These are phyloP conservation scores for Crucibulum laeve DNA, from an alignment of 768 basidiomycete genomes.

Conservation along the genomic window DNA sequence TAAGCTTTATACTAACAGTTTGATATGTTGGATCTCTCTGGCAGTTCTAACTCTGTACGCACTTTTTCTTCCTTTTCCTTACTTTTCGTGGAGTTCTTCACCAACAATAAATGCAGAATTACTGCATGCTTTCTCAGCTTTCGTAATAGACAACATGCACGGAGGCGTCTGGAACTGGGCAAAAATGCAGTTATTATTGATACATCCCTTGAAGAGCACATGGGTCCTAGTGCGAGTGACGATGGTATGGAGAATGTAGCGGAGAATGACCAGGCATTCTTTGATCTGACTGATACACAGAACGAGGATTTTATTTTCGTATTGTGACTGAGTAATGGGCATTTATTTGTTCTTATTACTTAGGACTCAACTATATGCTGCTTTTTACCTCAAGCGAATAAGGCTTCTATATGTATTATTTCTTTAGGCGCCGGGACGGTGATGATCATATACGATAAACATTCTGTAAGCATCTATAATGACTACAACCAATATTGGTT, in stretches of 20 bases:
- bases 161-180: conserved; percentile 25
- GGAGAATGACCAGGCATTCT: conserved; percentile 27
- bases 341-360: too few species aligned
- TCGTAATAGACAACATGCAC: conserved; percentile 33
- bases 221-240: conserved; percentile 7
- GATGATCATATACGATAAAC: too few species aligned
- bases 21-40: conserved; percentile 35
- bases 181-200: conserved; percentile 29
- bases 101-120: conserved; percentile 13
- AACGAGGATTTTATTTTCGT: conserved; percentile 30
- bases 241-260: conserved; percentile 11
- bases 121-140: conserved; percentile 31
- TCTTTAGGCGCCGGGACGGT: too few species aligned
- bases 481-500: background rate
- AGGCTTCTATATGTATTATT: too few species aligned
- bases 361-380: background rate
- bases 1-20: conserved; percentile 11
- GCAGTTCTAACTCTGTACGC: conserved; percentile 28
- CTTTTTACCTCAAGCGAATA: too few species aligned
- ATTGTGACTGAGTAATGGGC: conserved; percentile 12
- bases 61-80: background rate
- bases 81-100: background rate
- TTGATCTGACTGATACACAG: conserved; percentile 31
- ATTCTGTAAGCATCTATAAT: background rate
- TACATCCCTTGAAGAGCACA: conserved; percentile 29